Percentiles rank a stretch among this genome's conserved stretches.
Conservation (phyloP, 805 yeast genomes). For the Cyberlindnera americana region DNA sequence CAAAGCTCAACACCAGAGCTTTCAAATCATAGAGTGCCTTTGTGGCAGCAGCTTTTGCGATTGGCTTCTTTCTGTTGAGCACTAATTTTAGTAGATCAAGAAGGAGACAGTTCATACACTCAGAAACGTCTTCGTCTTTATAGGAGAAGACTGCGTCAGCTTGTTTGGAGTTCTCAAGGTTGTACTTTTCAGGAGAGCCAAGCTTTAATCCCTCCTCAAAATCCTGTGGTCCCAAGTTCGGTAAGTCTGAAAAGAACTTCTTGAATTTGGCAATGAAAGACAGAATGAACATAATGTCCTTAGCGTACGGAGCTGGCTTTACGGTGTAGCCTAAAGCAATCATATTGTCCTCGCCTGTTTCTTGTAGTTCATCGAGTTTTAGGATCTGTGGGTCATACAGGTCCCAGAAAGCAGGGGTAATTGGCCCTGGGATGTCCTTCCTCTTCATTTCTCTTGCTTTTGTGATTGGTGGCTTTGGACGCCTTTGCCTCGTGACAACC, state of each 20-base stretch:
- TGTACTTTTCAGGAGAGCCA: constrained; percentile 9
- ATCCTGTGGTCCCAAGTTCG: constrained; percentile 26
- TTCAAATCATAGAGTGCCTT: constrained; percentile 21
- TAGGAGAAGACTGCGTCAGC: neutral
- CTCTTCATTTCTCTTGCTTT: constrained; percentile 14
- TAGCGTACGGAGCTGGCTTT: constrained; percentile 25
- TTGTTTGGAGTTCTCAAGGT: constrained; percentile 18
- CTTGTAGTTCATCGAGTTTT: constrained; percentile 1
- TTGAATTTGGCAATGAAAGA: constrained; percentile 24
- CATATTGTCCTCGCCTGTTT: constrained; percentile 8
- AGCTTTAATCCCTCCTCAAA: constrained; percentile 25
- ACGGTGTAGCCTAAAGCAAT: constrained; percentile 26
- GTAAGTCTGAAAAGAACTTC: constrained; percentile 15
- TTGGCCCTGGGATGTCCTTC: constrained; percentile 26
- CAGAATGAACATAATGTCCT: constrained; percentile 21
- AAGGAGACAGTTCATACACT: constrained; percentile 17
- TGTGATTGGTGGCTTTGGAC: constrained; percentile 10
- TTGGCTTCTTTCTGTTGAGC: constrained; percentile 18
- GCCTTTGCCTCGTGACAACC: constrained; percentile 7
- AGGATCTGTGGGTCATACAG: constrained; percentile 13
- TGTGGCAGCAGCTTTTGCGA: constrained; percentile 7
- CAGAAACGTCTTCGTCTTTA: constrained; percentile 14
- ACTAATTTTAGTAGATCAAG: constrained; percentile 15
- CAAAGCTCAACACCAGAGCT: constrained; percentile 13
- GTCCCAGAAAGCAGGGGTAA: constrained; percentile 19